Evolutionary conservation across 306 rosid genomes (phyloP).

Genomic region (Vigna mungo): DNA sequence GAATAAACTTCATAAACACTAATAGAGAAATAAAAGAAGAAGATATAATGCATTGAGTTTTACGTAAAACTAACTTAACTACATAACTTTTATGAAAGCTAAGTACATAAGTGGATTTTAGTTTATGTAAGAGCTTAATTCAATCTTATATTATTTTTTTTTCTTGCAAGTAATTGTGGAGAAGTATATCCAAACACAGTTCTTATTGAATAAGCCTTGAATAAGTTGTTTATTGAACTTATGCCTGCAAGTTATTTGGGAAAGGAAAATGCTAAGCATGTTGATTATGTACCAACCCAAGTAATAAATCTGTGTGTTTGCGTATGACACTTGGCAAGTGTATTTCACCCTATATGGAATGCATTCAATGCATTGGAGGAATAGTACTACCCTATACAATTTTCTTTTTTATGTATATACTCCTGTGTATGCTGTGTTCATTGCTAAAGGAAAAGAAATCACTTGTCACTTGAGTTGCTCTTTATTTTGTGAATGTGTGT

Average conservation of each 20-base stretch:
- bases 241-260: not conserved
- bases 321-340: not conserved
- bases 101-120: not conserved
- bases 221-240: not conserved
- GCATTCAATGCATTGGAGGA: not conserved
- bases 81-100: not conserved
- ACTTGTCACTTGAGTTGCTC: not conserved
- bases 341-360: not conserved
- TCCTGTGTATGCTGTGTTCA: not conserved
- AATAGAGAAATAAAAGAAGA: not conserved
- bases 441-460: too few species aligned
- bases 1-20: not conserved
- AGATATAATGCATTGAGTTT: not conserved
- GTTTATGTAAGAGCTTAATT: not conserved
- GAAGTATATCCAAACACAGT: not conserved
- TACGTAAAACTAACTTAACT: not conserved
- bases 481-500: constrained; percentile 33
- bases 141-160: not conserved
- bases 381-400: not conserved
- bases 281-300: not conserved
- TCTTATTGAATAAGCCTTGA: not conserved
- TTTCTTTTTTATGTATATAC: constrained; percentile 6
- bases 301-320: not conserved
- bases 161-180: not conserved
- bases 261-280: not conserved